A percentile compares a stretch with the other conserved stretches of the same genome.
Conservation (phyloP, 352 stramenopile genomes). For the Globisporangium yorkense region DNA sequence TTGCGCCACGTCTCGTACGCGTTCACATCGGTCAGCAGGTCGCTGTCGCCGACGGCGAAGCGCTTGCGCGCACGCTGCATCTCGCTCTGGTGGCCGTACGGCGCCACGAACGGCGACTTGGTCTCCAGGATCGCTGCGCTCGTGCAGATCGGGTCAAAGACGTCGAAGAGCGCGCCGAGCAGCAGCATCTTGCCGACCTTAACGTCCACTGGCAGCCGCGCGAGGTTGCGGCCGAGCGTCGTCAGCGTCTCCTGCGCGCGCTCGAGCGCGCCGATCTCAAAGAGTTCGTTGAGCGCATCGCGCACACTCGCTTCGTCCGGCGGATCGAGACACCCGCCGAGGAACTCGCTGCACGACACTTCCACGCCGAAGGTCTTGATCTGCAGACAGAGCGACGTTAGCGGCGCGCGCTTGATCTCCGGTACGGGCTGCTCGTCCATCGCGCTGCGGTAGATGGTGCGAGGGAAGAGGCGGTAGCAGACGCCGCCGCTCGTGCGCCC, state of each 20-base stretch:
- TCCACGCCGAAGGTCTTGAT: conserved; percentile 88
- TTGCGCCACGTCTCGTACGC: conserved; percentile 60
- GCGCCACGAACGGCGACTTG: conserved; percentile 78
- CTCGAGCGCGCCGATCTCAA: conserved; percentile 83
- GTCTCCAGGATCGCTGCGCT: conserved; percentile 73
- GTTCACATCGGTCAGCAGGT: conserved; percentile 75
- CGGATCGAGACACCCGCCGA: conserved; percentile 90
- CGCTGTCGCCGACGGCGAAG: conserved; percentile 54
- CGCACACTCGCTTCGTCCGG: conserved; percentile 82
- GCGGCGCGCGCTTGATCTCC: conserved; percentile 94
- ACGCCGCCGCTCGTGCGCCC: conserved; percentile 89
- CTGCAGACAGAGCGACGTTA: conserved; percentile 95
- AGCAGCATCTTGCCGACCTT: conserved; percentile 97
- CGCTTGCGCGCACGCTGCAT: conserved; percentile 57
- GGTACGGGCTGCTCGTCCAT: conserved; percentile 85
- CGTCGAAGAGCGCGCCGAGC: conserved; percentile 92
- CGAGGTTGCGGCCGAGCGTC: conserved; percentile 90
- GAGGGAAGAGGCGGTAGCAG: conserved; percentile 88
- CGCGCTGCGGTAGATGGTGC: conserved; percentile 60
- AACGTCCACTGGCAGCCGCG: conserved; percentile 94
- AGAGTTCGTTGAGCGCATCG: conserved; percentile 89
- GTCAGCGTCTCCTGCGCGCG: conserved; percentile 80
- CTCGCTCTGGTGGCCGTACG: conserved; percentile 59
- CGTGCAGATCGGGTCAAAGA: conserved; percentile 62
- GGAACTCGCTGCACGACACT: conserved; percentile 75